Base-by-base conservation (phyloP, 2,329 filamentous ascomycete species). In the Stylonectria norvegica region DNA sequence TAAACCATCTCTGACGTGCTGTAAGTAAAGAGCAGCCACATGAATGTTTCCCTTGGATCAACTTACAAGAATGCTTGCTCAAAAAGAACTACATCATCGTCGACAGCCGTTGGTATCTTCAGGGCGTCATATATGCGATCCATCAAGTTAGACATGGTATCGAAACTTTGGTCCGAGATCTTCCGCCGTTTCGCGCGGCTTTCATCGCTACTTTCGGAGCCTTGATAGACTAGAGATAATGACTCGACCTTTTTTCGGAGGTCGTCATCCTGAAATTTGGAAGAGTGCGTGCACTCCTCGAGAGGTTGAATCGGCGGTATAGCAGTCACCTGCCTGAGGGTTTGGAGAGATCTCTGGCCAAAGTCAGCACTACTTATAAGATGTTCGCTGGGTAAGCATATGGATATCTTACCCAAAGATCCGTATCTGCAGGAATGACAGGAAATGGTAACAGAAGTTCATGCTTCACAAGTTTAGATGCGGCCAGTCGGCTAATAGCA, bases 21-120 rank as follows among this genome's bases (percentile, higher is more conserved):
- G 35, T 63, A 25, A 63, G 56, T n/a, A 30, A 16, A 18, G 15
- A 12, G 31, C 22, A 34, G 11, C 8, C 38, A 31, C 10, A 34
- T 19, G 25, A 15, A 34, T n/a, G n/a, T n/a, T n/a, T n/a, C n/a
- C 22, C 11, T 20, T 14, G 14, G 18, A 27, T 34, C 10, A 23
- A 69, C 75, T 60, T 64, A 82, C 79, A 68, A 55, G 23, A 76
- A 62, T 11, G 68, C 53, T 36, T 64, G 41, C 31, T 62, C 61
- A 19, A 69, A 53, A 5, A 60, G 49, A 4, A 50, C 40, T 23
- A 61, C 45, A 27, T 54, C 59, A 4, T 55, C 45, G 5, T 53
- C 47, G 4, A 53, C 22, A 12, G 51, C 39, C 7, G 28, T 19
- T 22, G 49, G 32, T 9, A 62, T 50, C 4, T 56, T 50, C 5